These are phyloP conservation scores for Aechmea fasciata DNA, from an alignment of 176 grass and related monocot species.

Conservation along the genomic window DNA sequence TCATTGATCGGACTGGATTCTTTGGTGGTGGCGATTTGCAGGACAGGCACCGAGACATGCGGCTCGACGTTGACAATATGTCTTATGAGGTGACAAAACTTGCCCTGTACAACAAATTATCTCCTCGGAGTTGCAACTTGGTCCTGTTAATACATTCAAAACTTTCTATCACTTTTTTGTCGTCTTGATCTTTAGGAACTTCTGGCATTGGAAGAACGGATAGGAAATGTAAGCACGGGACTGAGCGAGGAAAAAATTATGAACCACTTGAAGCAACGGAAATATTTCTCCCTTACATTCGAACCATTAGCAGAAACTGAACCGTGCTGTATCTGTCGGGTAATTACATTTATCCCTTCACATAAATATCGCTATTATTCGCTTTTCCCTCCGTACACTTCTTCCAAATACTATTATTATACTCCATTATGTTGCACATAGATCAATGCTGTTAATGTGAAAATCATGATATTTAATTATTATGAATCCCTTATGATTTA, in stretches of 20 bases:
- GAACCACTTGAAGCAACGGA: slow-evolving; percentile 21
- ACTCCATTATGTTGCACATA: too few relatives aligned
- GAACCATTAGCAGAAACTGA: slow-evolving; percentile 15
- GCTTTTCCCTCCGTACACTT: too few relatives aligned
- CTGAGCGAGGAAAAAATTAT: slow-evolving; percentile 17
- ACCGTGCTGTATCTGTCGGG: slow-evolving; percentile 30
- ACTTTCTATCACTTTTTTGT: slow-evolving; percentile 13
- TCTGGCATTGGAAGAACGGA: slow-evolving; percentile 29
- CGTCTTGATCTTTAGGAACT: slow-evolving; percentile 17
- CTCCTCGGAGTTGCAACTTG: not conserved
- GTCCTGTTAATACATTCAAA: not conserved
- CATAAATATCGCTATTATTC: not conserved
- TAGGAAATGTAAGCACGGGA: slow-evolving; percentile 29
- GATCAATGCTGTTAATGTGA: too few relatives aligned
- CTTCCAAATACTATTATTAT: too few relatives aligned
- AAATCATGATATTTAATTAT: too few relatives aligned
- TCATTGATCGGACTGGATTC: slow-evolving; percentile 7
- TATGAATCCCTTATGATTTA: too few relatives aligned
- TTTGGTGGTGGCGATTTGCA: slow-evolving; percentile 28
- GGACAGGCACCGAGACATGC: slow-evolving; percentile 31
- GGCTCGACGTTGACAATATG: slow-evolving; percentile 32
- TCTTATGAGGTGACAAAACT: slow-evolving; percentile 26
- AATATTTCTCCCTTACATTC: slow-evolving; percentile 11
- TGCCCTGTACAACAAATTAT: not conserved
- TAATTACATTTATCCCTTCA: not conserved